Evolutionary conservation across 495 filamentous ascomycete genomes (phyloP), one percentile per base, ranked within the genome.

Genomic region (Mycothermus thermophilus): DNA sequence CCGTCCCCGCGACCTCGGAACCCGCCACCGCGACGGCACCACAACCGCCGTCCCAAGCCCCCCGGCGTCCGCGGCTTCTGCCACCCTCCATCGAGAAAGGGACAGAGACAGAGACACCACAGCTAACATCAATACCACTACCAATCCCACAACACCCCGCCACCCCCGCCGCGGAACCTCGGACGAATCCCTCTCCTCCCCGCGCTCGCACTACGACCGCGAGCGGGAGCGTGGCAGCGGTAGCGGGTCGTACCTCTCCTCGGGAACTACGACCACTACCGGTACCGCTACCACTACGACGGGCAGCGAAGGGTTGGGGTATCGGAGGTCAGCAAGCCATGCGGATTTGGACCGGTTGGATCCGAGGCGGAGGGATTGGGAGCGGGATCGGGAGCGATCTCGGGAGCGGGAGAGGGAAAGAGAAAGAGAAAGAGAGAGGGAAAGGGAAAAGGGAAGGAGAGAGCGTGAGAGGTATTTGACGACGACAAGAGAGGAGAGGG

Each of bases 321-420:
- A 41, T n/a, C 54, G 62, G 13, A 47, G 62, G 27, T 53, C 60
- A 2, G 63, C 59, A 38, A 66, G 62, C 42, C 62, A 66, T 32
- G 47, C 59, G 2, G 62, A 66, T 14, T 25, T 55, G 9, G 61
- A 60, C 9, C 37, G 59, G 20, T 48, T 37, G 8, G 27, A n/a
- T 4, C 18, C 20, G 10, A 24, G 48, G 40, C 44, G 40, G 19
- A 39, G 48, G 27, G 50, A 54, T 0, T 39, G 42, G 23, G 41
- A 42, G 1, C 53, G 52, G 44, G 58, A 58, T 31, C 51, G 26
- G 13, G 26, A 29, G 0, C 16, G 29, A 13, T 38, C 42, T 8
- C 48, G 54, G 16, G 51, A 47, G 5, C 40, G 42, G 1, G 54
- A 47, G 8, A 29, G 42, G 14, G 30, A 37, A 6, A 32, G 44